Percentiles rank a stretch among this genome's conserved stretches.
Evolutionary conservation across 2,329 filamentous ascomycete species (phyloP).

Genomic region (Teratosphaeria nubilosa): DNA sequence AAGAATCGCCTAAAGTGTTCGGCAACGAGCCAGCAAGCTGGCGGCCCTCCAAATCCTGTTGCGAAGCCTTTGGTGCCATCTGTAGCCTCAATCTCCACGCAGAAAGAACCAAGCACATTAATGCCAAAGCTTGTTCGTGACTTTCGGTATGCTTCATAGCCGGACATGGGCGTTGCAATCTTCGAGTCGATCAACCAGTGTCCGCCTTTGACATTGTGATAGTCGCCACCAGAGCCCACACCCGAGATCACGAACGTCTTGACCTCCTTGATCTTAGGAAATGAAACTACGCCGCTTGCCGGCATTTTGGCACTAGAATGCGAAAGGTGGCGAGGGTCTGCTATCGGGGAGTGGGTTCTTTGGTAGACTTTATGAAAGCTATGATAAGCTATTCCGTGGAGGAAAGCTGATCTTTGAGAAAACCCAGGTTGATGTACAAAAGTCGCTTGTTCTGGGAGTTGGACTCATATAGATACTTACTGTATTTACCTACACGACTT

Average conservation of each 20-base stretch:
- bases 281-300: slow-evolving; percentile 39
- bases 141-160: slow-evolving; percentile 77
- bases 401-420: too few relatives aligned
- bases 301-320: slow-evolving; percentile 14
- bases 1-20: slow-evolving; percentile 91
- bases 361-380: too few relatives aligned
- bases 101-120: slow-evolving; percentile 87
- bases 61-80: slow-evolving; percentile 92
- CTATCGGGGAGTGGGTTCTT: background rate
- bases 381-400: too few relatives aligned
- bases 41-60: slow-evolving; percentile 86
- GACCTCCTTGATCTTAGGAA: slow-evolving; percentile 67
- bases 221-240: slow-evolving; percentile 59
- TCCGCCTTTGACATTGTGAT: slow-evolving; percentile 74
- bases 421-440: background rate
- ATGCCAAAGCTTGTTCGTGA: slow-evolving; percentile 91
- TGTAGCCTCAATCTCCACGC: slow-evolving; percentile 76
- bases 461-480: background rate
- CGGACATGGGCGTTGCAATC: slow-evolving; percentile 85
- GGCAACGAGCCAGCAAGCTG: slow-evolving; percentile 86
- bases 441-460: background rate
- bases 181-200: slow-evolving; percentile 81
- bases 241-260: slow-evolving; percentile 63
- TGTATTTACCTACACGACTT: background rate
- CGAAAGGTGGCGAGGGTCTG: background rate